Conservation (phyloP, 192 early-diverging fungal species). For the Backusella sp. region DNA sequence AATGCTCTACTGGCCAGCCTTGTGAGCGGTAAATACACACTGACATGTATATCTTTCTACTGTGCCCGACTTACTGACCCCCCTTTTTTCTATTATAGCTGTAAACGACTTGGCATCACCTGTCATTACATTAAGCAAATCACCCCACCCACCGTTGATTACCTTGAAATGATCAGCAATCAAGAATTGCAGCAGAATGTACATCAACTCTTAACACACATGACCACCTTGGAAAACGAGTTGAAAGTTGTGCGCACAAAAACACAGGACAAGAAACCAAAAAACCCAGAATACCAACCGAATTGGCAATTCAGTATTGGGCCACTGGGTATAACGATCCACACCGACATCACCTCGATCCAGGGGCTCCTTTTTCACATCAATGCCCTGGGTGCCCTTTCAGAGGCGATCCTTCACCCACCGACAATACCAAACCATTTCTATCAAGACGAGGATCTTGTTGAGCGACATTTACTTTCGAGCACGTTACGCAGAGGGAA, state of each 20-base stretch:
- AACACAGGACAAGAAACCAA: neutral
- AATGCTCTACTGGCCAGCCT: slow-evolving; percentile 3
- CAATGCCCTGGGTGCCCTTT: neutral
- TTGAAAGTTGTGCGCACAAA: neutral
- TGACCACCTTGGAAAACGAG: neutral
- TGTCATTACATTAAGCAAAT: slow-evolving; percentile 9
- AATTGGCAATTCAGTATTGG: neutral
- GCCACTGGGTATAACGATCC: neutral
- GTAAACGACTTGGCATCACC: slow-evolving; percentile 11
- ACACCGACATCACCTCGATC: neutral
- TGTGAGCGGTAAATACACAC: slow-evolving; percentile 7
- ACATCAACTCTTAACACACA: neutral
- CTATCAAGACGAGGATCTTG: neutral
- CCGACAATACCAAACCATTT: neutral
- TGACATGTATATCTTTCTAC: no score
- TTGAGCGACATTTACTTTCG: neutral
- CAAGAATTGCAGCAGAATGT: slow-evolving; percentile 1
- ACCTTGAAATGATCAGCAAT: slow-evolving; percentile 7
- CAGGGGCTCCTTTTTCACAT: neutral
- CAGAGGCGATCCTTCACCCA: neutral
- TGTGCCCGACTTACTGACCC: no score
- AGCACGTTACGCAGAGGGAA: neutral
- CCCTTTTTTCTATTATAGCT: neutral
- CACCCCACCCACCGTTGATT: neutral
- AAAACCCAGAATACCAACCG: neutral